These are phyloP conservation scores for Populus hybrid DNA, from an alignment of 441 rosid genomes.

Conservation along the genomic window DNA sequence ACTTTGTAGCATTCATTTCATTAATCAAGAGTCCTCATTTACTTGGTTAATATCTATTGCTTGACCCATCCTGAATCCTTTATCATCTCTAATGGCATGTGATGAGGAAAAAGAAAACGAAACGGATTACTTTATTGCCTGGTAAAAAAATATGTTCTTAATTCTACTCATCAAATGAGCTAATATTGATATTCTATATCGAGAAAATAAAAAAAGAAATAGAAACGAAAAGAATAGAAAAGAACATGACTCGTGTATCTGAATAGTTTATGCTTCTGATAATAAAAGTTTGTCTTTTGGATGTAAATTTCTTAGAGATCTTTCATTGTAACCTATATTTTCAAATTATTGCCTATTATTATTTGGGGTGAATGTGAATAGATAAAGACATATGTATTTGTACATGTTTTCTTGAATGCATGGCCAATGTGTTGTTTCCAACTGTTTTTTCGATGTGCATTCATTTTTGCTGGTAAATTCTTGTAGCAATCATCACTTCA, in stretches of 20 bases:
- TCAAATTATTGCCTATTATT: neutral
- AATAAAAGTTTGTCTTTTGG: neutral
- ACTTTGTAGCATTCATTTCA: neutral
- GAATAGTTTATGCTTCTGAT: neutral
- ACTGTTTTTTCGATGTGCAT: slow-evolving; percentile 12
- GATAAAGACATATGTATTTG: neutral
- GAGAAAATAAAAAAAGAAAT: neutral
- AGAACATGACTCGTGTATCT: neutral
- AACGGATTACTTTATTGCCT: neutral
- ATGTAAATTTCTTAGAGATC: neutral
- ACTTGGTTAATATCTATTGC: neutral
- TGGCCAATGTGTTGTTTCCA: slow-evolving; percentile 6
- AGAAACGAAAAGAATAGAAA: too few species aligned
- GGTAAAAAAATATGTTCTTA: neutral
- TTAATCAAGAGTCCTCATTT: neutral
- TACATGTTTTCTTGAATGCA: neutral
- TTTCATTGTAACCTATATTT: neutral
- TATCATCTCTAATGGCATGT: neutral
- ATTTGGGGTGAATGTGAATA: neutral
- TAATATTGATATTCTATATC: neutral
- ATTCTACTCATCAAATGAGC: neutral
- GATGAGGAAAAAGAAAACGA: neutral
- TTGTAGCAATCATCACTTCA: slow-evolving; percentile 3
- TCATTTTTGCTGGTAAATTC: slow-evolving; percentile 6
- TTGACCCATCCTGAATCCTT: neutral